Conservation (phyloP, 2,329 filamentous ascomycete species). For the Cladosporium austrohemisphaericum region DNA sequence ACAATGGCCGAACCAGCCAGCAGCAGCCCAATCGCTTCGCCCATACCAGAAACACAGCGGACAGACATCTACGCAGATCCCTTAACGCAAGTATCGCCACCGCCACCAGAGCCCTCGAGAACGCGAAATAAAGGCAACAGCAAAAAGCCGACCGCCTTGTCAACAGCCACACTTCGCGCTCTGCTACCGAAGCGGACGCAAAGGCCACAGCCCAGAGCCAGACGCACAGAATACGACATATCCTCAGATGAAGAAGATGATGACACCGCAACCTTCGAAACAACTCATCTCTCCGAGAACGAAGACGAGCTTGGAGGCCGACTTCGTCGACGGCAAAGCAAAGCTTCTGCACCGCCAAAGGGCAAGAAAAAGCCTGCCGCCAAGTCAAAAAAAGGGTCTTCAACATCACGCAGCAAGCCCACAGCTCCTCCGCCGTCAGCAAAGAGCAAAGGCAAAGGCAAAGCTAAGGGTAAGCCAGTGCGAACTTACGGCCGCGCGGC, state of each 20-base stretch:
- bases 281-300: constrained; percentile 27
- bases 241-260: constrained; percentile 35
- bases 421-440: constrained; percentile 12
- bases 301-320: constrained; percentile 39
- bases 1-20: constrained; percentile 44
- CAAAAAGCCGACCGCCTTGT: constrained; percentile 28
- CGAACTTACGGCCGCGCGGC: constrained; percentile 30
- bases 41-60: constrained; percentile 15
- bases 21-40: constrained; percentile 33
- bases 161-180: constrained; percentile 43
- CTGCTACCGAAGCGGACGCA: constrained; percentile 42
- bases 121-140: constrained; percentile 19
- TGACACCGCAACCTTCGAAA: constrained; percentile 15
- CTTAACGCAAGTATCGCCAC: constrained; percentile 25
- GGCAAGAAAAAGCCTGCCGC: constrained; percentile 18
- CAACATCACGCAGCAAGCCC: constrained; percentile 12
- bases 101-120: constrained; percentile 12
- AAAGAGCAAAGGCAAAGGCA: constrained; percentile 4
- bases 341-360: constrained; percentile 13
- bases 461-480: constrained; percentile 16
- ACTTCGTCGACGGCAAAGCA: constrained; percentile 22
- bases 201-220: constrained; percentile 20
- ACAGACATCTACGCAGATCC: constrained; percentile 20
- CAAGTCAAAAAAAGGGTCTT: constrained; percentile 11
- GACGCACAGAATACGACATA: constrained; percentile 39